A percentile compares a stretch with the other conserved stretches of the same genome.
Evolutionary conservation across 805 yeast species (phyloP).

Genomic region (Vanderwaltozyma yarrowii): DNA sequence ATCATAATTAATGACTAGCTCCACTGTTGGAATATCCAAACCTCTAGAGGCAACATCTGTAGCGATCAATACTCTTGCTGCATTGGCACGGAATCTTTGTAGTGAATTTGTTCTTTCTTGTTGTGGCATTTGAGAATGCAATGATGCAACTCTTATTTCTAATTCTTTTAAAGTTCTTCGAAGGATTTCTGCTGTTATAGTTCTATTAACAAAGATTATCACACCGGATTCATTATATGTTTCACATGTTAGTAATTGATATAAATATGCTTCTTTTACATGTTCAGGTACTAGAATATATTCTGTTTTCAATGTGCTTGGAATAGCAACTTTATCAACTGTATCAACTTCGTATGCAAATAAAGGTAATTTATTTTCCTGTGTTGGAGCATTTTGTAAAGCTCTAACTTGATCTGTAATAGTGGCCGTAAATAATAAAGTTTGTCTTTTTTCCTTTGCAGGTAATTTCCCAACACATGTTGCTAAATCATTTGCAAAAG

Average conservation of each 20-base stretch:
- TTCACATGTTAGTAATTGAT: conserved; percentile 52
- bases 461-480: conserved; percentile 69
- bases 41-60: conserved; percentile 98
- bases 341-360: conserved; percentile 68
- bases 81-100: conserved; percentile 88
- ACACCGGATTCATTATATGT: conserved; percentile 57
- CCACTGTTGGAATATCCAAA: conserved; percentile 89
- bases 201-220: conserved; percentile 85
- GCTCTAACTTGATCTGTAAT: conserved; percentile 86
- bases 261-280: conserved; percentile 83
- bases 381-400: conserved; percentile 52
- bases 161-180: conserved; percentile 64
- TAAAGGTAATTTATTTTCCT: conserved; percentile 43
- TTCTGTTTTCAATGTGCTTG: conserved; percentile 52
- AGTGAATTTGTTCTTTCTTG: conserved; percentile 81
- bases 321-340: conserved; percentile 70
- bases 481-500: conserved; percentile 71
- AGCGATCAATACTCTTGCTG: conserved; percentile 85
- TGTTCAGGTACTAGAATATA: conserved; percentile 76
- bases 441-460: conserved; percentile 63
- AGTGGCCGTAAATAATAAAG: conserved; percentile 89
- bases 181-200: conserved; percentile 79
- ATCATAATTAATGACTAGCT: conserved; percentile 81
- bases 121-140: conserved; percentile 94
- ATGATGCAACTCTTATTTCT: conserved; percentile 74